phyloP scores from a whole-genome alignment of 2,329 filamentous ascomycete genomes.

The Eutypella sp. region DNA sequence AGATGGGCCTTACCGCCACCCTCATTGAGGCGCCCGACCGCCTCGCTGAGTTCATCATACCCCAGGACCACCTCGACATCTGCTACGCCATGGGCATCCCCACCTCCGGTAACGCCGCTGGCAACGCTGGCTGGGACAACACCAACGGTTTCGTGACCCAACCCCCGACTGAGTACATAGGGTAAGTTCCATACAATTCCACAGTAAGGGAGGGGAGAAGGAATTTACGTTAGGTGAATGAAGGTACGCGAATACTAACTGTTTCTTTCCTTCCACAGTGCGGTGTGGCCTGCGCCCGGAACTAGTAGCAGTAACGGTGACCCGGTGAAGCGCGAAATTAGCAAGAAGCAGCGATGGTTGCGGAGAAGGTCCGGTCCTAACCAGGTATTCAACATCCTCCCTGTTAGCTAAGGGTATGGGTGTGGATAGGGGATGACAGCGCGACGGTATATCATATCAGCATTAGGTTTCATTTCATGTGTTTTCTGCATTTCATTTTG shows the following conservation, averaged over 20 bases:
- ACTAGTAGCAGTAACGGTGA: background rate
- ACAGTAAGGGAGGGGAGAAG: too few species aligned
- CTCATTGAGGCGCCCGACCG: slow-evolving; percentile 54
- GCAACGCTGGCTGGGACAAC: slow-evolving; percentile 27
- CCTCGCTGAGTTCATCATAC: slow-evolving; percentile 51
- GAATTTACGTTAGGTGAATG: too few species aligned
- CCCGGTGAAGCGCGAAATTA: background rate
- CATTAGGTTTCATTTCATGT: too few species aligned
- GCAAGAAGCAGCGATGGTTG: background rate
- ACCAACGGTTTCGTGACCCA: slow-evolving; percentile 23
- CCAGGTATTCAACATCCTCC: too few species aligned
- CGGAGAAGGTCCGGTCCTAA: too few species aligned
- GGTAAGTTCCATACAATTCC: slow-evolving; percentile 14
- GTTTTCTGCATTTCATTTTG: too few species aligned
- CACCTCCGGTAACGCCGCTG: slow-evolving; percentile 61
- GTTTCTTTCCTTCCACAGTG: background rate
- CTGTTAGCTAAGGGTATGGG: too few species aligned
- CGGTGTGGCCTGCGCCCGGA: background rate
- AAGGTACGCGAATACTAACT: too few species aligned
- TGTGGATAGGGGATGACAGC: too few species aligned
- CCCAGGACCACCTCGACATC: slow-evolving; percentile 48
- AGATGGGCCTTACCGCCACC: slow-evolving; percentile 51
- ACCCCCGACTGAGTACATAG: slow-evolving; percentile 21
- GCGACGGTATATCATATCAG: too few species aligned
- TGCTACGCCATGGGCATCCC: slow-evolving; percentile 43